Percentiles rank a stretch among this genome's conserved stretches.
These are phyloP conservation scores for Physcia stellaris DNA, from an alignment of 495 filamentous ascomycete genomes.

Conservation along the genomic window DNA sequence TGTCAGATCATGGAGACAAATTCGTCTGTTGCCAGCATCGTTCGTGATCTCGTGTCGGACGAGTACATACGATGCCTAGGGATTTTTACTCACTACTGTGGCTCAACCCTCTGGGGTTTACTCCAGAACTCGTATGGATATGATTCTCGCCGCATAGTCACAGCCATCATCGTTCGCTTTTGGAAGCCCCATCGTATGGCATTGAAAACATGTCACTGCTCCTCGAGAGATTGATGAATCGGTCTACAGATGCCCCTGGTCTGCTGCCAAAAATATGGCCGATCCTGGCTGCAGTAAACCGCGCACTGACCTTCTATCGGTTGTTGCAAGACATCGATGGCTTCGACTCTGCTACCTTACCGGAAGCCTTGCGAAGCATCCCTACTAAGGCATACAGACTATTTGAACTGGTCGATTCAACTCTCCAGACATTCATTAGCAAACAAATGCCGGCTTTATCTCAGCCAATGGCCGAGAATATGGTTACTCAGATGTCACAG, in stretches of 20 bases:
- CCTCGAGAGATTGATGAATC: constrained; percentile 6
- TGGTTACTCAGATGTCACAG: constrained; percentile 25
- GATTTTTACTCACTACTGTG: constrained; percentile 1
- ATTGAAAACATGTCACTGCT: constrained; percentile 7
- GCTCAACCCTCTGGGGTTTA: constrained; percentile 12
- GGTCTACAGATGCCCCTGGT: constrained; percentile 1
- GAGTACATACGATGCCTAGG: constrained; percentile 12
- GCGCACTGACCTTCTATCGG: constrained; percentile 4
- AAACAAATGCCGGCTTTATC: constrained; percentile 26
- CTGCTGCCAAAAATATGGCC: constrained; percentile 2
- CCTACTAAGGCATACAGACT: constrained; percentile 9
- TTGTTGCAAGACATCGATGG: constrained; percentile 3
- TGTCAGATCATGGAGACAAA: constrained; percentile 11
- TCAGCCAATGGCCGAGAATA: constrained; percentile 9
- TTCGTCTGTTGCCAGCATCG: constrained; percentile 6
- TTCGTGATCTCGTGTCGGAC: constrained; percentile 18
- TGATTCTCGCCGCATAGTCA: constrained; percentile 6
- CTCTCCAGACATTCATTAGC: constrained; percentile 15
- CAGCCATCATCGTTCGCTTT: constrained; percentile 8
- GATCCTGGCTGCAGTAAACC: constrained; percentile 4
- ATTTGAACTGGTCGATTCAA: constrained; percentile 10
- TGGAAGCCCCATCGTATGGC: constrained; percentile 6
- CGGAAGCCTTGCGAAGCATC: neutral
- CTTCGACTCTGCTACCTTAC: neutral
- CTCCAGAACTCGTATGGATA: constrained; percentile 11